Conservation (phyloP, 192 early-diverging fungal species). For the Backusella psychrophila region DNA sequence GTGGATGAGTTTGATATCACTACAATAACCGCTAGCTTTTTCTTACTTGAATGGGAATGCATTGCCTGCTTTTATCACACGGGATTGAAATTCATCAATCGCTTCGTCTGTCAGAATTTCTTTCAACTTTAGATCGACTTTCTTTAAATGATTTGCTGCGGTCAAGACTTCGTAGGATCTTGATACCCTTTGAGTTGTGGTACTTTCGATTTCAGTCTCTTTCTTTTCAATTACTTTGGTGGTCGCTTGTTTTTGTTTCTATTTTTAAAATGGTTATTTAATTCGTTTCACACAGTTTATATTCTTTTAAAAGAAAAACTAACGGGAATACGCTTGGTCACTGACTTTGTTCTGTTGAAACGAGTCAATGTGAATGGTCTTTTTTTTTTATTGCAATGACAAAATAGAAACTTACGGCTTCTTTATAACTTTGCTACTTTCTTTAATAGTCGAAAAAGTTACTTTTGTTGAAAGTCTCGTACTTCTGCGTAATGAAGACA, state of each 20-base stretch:
- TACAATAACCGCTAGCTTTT: neutral
- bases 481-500: neutral
- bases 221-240: neutral
- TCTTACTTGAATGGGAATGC: constrained; percentile 28
- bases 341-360: neutral
- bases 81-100: constrained; percentile 34
- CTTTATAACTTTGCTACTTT: neutral
- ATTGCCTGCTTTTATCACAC: constrained; percentile 25
- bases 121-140: constrained; percentile 43
- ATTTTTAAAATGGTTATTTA: neutral
- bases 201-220: neutral
- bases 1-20: too few species aligned
- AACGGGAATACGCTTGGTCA: neutral
- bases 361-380: neutral
- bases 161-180: neutral
- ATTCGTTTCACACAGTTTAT: neutral
- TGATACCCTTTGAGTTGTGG: neutral
- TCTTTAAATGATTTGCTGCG: constrained; percentile 42
- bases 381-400: neutral
- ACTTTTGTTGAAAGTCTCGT: neutral
- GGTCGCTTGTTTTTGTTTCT: neutral
- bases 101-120: constrained; percentile 34
- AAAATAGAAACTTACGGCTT: constrained; percentile 4
- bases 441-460: neutral
- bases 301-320: neutral